phyloP scores from a whole-genome alignment of 2,329 filamentous ascomycete species.

The Colletotrichum agaves region DNA sequence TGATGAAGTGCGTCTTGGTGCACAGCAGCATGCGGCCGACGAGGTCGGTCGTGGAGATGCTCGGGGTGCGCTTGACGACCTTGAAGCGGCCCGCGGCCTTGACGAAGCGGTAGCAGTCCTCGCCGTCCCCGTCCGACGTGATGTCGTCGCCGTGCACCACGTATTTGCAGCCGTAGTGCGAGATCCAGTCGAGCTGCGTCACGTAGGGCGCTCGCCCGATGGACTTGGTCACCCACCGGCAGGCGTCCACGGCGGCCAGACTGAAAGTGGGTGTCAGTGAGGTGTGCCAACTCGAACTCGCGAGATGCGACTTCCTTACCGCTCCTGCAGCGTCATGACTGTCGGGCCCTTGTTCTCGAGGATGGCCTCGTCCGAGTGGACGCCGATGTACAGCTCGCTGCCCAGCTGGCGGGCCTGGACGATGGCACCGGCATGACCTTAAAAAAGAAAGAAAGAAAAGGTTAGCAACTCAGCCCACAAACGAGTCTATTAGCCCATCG shows the following conservation, averaged over 20 bases:
- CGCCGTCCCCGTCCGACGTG: slow-evolving; percentile 90
- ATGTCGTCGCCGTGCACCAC: slow-evolving; percentile 98
- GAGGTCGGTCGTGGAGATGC: slow-evolving; percentile 97
- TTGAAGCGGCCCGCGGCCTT: slow-evolving; percentile 95
- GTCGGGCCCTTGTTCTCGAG: slow-evolving; percentile 97
- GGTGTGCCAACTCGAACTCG: slow-evolving; percentile 19
- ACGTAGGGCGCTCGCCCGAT: slow-evolving; percentile 93
- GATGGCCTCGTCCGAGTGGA: slow-evolving; percentile 96
- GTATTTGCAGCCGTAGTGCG: slow-evolving; percentile 93
- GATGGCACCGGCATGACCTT: slow-evolving; percentile 97
- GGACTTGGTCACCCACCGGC: slow-evolving; percentile 90
- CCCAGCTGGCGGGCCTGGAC: slow-evolving; percentile 94
- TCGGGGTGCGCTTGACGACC: slow-evolving; percentile 94
- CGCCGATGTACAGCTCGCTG: slow-evolving; percentile 86
- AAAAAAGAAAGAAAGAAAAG: too few relatives aligned
- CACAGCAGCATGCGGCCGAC: slow-evolving; percentile 97
- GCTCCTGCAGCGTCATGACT: slow-evolving; percentile 93
- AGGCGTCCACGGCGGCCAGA: slow-evolving; percentile 90
- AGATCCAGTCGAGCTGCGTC: slow-evolving; percentile 92
- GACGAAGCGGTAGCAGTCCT: slow-evolving; percentile 98
- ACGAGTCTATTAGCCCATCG: neutral
- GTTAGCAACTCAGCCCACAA: neutral
- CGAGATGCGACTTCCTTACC: slow-evolving; percentile 57
- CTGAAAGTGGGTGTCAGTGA: slow-evolving; percentile 53
- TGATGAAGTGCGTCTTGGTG: slow-evolving; percentile 94